Evolutionary conservation across 306 rosid genomes (phyloP), one percentile per base, ranked within the genome.

Genomic region (Medicago arabica): DNA sequence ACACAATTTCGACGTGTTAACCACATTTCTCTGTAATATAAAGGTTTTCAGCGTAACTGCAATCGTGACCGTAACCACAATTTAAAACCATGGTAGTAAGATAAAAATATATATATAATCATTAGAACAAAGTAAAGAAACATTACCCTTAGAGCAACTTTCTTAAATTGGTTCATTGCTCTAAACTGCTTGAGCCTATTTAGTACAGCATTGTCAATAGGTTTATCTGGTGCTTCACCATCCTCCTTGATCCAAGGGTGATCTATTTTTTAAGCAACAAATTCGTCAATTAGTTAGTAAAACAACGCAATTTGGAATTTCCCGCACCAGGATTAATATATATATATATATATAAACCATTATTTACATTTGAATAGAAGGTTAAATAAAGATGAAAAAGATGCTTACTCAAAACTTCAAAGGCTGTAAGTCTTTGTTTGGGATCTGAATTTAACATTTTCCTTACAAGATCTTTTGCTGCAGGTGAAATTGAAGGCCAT

Each of bases 141-240:
- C 2, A 8, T n/a, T 81, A 81, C 85, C 85, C 78, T 81, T 9
- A 81, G 71, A 44, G 85, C 85, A 76, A 76, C 81, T 81, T 81
- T 81, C 85, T 81, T 81, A 61, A 81, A 81, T 71, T 81, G 75
- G 75, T 76, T 81, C 81, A 81, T 76, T 66, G 98, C 98, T 80
- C 83, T 87, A 78, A 92, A 92, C 50, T 90, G 98, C 69, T 92
- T 92, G 88, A 92, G 94, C 86, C 92, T 89, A 69, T 75, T 89
- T 40, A 90, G 71, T 67, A 92, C 98, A 46, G 94, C 94, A 46
- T 92, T 90, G 75, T 67, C 72, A 67, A 67, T 21, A 67, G 57
- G 72, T 67, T 23, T 46, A 67, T 67, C 72, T 67, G 72, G 72
- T 67, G 72, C 72, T 67, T 67, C 72, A 21, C 72, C 72, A 23